Percentiles rank a stretch among this genome's conserved stretches.
phyloP scores from a whole-genome alignment of 164 flowering plant genomes.

The Vitis amurensis region DNA sequence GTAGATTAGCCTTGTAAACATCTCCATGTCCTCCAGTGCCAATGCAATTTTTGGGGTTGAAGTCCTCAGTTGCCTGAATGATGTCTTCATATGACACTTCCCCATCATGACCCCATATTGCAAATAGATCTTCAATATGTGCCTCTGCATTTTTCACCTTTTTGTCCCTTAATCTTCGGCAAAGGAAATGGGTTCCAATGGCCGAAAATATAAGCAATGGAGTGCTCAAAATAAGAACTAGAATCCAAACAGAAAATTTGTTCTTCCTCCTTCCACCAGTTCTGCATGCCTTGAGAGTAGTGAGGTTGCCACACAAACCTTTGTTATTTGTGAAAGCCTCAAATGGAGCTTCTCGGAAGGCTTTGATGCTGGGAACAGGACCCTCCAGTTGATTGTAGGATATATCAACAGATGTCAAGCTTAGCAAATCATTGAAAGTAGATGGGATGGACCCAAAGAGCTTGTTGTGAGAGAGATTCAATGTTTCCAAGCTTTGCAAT shows the following conservation, averaged over 20 bases:
- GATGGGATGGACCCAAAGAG: constrained; percentile 22
- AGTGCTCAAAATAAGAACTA: not conserved
- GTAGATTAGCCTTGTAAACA: constrained; percentile 21
- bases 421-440: constrained; percentile 5
- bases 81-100: constrained; percentile 16
- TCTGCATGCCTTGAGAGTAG: not conserved
- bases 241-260: not conserved
- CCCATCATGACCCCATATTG: constrained; percentile 19
- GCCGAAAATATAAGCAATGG: too few relatives aligned
- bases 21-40: constrained; percentile 21
- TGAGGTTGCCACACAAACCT: constrained; percentile 19
- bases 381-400: constrained; percentile 27
- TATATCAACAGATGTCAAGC: constrained; percentile 12
- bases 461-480: constrained; percentile 24
- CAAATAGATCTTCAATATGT: not conserved
- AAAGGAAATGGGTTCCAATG: not conserved
- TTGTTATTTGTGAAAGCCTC: constrained; percentile 15
- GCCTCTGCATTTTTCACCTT: not conserved
- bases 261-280: not conserved
- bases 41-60: constrained; percentile 10
- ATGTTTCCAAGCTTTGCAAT: constrained; percentile 7
- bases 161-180: not conserved
- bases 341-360: constrained; percentile 8
- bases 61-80: constrained; percentile 18
- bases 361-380: constrained; percentile 20